Base-by-base conservation (phyloP, 805 yeast genomes). In the Zygotorulaspora florentina region DNA sequence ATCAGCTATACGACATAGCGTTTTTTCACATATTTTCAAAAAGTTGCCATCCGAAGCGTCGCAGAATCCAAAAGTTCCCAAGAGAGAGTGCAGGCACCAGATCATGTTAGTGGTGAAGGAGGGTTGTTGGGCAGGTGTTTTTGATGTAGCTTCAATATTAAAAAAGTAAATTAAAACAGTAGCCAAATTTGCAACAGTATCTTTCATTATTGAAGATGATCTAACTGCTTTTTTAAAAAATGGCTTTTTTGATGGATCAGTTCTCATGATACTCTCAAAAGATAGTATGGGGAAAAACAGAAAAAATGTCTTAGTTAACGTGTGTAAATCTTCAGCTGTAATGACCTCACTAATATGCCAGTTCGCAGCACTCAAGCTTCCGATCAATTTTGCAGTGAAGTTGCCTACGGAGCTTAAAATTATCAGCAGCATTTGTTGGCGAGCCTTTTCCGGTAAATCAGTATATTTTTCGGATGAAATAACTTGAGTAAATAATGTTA, bases 61-160 rank as follows among this genome's bases (percentile, higher is more conserved):
- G 67, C 99, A 93, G 44, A 83, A 77, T 6, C 78, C 74, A 33
- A 87, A 68, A 1, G 64, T 56, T 0, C 97, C 97, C 8, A 90
- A 64, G 39, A 87, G 81, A 7, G 79, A 80, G 59, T 93, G 99
- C 1, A 87, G 60, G 5, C 78, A 64, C 34, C 80, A 73, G 11
- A 87, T 64, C 15, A 84, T 58, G 10, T 42, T 45, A 5, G 57
- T 52, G 1, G 54, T 47, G 9, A 50, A 25, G 4, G 17, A 23
- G 1, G 42, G 49, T 3, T 26, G 42, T 20, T 47, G 41, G 3
- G 42, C 40, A 8, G 47, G 39, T n/a, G 15, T 4, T 7, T 31
- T 28, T 8, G 31, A 25, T 1, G 15, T 10, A 9, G 35, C 30
- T 8, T 48, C 47, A 2, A 31, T 15, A 37, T 48, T 35, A 34